Evolutionary conservation across 179 eudicot genomes (phyloP), one percentile per base, ranked within the genome.

Genomic region (Drosera spatulata): DNA sequence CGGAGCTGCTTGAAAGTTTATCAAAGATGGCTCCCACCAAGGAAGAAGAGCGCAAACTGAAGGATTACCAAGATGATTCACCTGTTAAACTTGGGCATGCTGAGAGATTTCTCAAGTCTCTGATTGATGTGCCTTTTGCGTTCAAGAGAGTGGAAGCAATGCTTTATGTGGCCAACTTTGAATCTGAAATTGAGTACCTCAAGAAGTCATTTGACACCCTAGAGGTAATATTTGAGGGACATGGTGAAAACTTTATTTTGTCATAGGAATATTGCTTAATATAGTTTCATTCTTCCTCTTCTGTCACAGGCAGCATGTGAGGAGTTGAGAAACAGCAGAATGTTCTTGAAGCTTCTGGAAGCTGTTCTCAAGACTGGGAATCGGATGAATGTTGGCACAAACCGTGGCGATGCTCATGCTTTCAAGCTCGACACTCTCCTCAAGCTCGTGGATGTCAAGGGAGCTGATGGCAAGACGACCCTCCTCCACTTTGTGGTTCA

Each of bases 381-480:
- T 73, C 95, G 97, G 50, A 93, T 93, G 97, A 93, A 93, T 57
- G 85, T 85, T 22, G 99, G 99, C 7, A 93, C 99, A 64, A 86
- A 85, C 60, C 88, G 94, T 0, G 99, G 99, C 3, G 94, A 89
- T 56, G 99, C 99, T 44, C 95, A 81, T 54, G 99, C 99, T 10
- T 90, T 93, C 81, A 93, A 93, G 73, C 99, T 93, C 1, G 97
- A 93, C 72, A 93, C 99, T 0, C 86, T 93, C 63, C 87, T 89
- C 66, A 93, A 83, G 80, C 99, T 93, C 3, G 88, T 77, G 12
- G 99, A 93, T 58, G 75, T 93, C 54, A 93, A 93, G 74, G 99
- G 95, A 3, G 87, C 95, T 1, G 97, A 93, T 64, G 99, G 97
- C 45, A 89, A 93, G 72, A 93, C 99, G 52, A 86, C 99, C 2